Conservation (phyloP, 352 stramenopile genomes). For the Globisporangium takayamanum region DNA sequence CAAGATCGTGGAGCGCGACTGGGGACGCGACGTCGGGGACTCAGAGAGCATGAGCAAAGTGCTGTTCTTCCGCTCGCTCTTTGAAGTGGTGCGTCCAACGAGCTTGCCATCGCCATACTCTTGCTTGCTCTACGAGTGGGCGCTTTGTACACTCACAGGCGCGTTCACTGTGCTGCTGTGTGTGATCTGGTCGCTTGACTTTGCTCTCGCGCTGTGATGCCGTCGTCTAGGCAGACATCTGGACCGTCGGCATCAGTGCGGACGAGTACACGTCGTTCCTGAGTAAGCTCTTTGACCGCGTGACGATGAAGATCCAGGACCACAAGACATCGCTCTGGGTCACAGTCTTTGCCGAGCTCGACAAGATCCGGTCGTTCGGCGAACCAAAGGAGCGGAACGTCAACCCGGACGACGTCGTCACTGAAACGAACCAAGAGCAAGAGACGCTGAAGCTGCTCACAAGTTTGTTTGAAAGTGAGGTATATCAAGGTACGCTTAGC, state of each 20-base stretch:
- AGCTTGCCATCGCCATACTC: neutral
- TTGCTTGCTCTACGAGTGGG: neutral
- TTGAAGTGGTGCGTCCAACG: slow-evolving; percentile 48
- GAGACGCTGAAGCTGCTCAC: neutral
- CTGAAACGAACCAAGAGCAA: slow-evolving; percentile 3
- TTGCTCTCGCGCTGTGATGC: neutral
- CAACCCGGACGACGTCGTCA: slow-evolving; percentile 11
- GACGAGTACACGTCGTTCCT: slow-evolving; percentile 65
- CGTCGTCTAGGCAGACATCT: slow-evolving; percentile 53
- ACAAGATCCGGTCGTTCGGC: slow-evolving; percentile 59
- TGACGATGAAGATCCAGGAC: slow-evolving; percentile 73
- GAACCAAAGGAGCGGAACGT: slow-evolving; percentile 20
- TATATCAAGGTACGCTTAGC: too few relatives aligned
- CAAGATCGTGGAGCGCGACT: slow-evolving; percentile 76
- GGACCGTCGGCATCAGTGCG: slow-evolving; percentile 58
- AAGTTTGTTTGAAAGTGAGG: too few relatives aligned
- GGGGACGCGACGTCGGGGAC: slow-evolving; percentile 45
- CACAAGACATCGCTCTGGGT: slow-evolving; percentile 57
- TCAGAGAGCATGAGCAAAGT: slow-evolving; percentile 45
- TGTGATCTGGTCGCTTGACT: neutral
- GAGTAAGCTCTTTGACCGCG: slow-evolving; percentile 68
- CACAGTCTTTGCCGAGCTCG: slow-evolving; percentile 65
- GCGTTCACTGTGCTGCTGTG: neutral
- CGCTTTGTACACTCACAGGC: too few relatives aligned
- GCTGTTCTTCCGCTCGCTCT: slow-evolving; percentile 58